Percentiles rank a stretch among this genome's conserved stretches.
Conservation (phyloP, 106 monocot genomes). For the Cymbidium sinense region DNA sequence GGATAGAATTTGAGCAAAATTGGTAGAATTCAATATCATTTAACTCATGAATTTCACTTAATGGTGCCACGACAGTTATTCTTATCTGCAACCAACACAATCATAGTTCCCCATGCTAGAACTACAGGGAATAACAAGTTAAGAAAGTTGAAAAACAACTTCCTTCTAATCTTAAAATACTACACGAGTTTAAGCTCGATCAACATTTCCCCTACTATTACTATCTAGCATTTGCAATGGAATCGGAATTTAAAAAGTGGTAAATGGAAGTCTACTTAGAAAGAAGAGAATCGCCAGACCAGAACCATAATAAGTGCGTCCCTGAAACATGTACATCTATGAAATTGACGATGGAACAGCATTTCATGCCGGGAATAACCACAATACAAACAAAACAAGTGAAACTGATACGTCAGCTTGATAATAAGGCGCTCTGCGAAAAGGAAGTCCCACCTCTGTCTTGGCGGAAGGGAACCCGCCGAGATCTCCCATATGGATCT, state of each 20-base stretch:
- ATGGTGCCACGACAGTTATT: not conserved
- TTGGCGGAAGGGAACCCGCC: conserved; percentile 41
- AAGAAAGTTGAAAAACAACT: not conserved
- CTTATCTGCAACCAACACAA: not conserved
- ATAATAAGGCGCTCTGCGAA: not conserved
- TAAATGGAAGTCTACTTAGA: not conserved
- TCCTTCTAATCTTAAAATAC: too few relatives aligned
- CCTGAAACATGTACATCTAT: not conserved
- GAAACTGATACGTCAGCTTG: not conserved
- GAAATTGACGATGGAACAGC: not conserved
- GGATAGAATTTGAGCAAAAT: too few relatives aligned
- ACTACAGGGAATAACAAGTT: not conserved
- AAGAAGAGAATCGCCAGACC: too few relatives aligned
- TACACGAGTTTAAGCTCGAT: too few relatives aligned
- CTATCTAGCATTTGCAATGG: not conserved
- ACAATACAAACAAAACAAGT: not conserved
- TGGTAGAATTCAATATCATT: not conserved
- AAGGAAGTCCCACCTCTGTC: conserved; percentile 46
- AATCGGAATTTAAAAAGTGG: not conserved
- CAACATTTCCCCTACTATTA: not conserved
- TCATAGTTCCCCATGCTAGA: not conserved
- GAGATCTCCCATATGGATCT: conserved; percentile 80
- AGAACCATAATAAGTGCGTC: not conserved
- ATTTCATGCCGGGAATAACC: not conserved
- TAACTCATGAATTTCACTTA: not conserved